phyloP scores from a whole-genome alignment of 257 asterid species.

The Capsicum baccatum region DNA sequence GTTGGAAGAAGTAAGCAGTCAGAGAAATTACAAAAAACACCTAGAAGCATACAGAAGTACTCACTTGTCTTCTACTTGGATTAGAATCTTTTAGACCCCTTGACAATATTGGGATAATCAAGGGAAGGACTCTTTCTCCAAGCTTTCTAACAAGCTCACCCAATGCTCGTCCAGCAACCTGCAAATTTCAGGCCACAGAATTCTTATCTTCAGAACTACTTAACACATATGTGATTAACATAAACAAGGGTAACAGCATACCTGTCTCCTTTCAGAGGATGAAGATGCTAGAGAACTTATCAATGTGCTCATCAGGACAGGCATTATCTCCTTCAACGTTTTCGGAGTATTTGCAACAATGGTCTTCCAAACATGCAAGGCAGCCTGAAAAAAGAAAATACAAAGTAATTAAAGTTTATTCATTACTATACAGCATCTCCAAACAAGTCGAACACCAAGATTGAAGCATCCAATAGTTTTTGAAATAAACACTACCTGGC shows the following conservation, averaged over 20 bases:
- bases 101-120: slow-evolving; percentile 86
- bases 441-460: slow-evolving; percentile 27
- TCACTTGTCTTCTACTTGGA: slow-evolving; percentile 93
- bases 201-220: slow-evolving; percentile 20
- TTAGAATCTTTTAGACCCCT: slow-evolving; percentile 79
- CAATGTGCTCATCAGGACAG: slow-evolving; percentile 92
- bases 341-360: slow-evolving; percentile 98
- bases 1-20: too few relatives aligned
- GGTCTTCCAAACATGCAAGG: slow-evolving; percentile 99
- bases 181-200: slow-evolving; percentile 36
- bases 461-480: slow-evolving; percentile 32
- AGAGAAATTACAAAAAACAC: slow-evolving; percentile 13
- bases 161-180: slow-evolving; percentile 96
- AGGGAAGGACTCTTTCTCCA: slow-evolving; percentile 98
- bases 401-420: slow-evolving; percentile 27
- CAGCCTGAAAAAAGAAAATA: slow-evolving; percentile 65
- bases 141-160: slow-evolving; percentile 99
- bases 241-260: slow-evolving; percentile 35
- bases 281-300: slow-evolving; percentile 92
- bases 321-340: slow-evolving; percentile 97
- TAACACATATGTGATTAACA: not conserved
- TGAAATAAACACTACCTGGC: slow-evolving; percentile 72
- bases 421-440: slow-evolving; percentile 30
- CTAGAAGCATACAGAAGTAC: slow-evolving; percentile 37
- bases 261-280: slow-evolving; percentile 99